Base-by-base conservation (phyloP, 2,329 filamentous ascomycete genomes). In the Xylariales sp. region DNA sequence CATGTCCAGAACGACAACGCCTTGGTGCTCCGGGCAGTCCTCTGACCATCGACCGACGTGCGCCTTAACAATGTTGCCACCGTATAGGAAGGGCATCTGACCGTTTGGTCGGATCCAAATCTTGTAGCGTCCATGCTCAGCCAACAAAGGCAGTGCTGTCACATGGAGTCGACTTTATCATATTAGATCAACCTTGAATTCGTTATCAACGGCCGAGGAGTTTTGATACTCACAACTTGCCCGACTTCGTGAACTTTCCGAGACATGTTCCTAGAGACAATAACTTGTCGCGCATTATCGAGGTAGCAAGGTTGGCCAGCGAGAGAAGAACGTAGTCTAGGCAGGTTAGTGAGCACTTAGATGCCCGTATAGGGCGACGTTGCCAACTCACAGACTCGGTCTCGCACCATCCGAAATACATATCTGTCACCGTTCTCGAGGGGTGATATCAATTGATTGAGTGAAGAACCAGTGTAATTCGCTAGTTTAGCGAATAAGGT, bases 31-130 rank as follows among this genome's bases (percentile, higher is more conserved):
- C 0, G 91, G 90, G 55, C 86, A 90, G 69, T 97, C 91, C 57
- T 95, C 89, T 29, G 82, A 86, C 82, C 86, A 91, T 15, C 58
- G 54, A 18, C 58, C 58, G 4, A 70, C 64, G 61, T 89, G 85
- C 22, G 84, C 85, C 63, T 88, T 88, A 19, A 59, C 54, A 39
- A 61, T 47, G 64, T 97, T 90, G 43, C 88, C 87, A 40, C 93
- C 93, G 66, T 97, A 98, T 34, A 98, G 69, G 63, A 95, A 97
- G 1, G 93, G 91, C 89, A 96, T 95, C 58, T 94, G 90, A 52
- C 93, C 93, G 66, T 97, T 97, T 45, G 83, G 78, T 27, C 41
- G 94, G 52, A 98, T 84, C 89, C 90, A 97, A 54, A 97, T 82
- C 79, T 97, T 97, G 70, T 95, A 95, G 45, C 93, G 76, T 32